A percentile compares a stretch with the other conserved stretches of the same genome.
phyloP scores from a whole-genome alignment of 495 filamentous ascomycete genomes.

The Talaromyces ruber region DNA sequence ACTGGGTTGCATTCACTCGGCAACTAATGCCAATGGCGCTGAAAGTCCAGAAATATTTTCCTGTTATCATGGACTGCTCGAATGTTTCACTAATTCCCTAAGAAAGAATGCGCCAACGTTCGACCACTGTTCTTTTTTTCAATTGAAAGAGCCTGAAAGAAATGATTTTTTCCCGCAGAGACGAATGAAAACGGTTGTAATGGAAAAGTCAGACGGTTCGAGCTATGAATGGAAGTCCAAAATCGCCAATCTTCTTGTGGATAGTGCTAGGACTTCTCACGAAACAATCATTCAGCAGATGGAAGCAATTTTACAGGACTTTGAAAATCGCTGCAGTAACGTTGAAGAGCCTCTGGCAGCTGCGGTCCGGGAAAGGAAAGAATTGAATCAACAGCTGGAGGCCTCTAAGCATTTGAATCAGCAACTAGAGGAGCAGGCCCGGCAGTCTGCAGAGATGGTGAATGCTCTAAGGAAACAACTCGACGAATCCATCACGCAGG shows the following conservation, averaged over 20 bases:
- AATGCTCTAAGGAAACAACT: background rate
- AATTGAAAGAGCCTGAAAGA: background rate
- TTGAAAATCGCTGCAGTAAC: constrained; percentile 44
- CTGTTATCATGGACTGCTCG: constrained; percentile 8
- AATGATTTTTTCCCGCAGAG: background rate
- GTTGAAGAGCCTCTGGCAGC: constrained; percentile 39
- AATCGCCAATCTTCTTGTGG: constrained; percentile 25
- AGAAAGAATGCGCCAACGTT: background rate
- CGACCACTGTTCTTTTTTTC: background rate
- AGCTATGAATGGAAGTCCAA: constrained; percentile 37
- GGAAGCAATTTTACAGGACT: constrained; percentile 42
- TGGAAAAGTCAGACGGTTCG: background rate
- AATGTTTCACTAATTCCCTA: constrained; percentile 4
- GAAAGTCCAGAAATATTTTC: constrained; percentile 8
- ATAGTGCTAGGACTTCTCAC: constrained; percentile 24
- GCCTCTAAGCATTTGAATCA: constrained; percentile 17
- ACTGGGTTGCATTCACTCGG: background rate
- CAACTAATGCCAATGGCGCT: background rate
- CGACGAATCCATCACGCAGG: constrained; percentile 8
- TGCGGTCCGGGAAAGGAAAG: constrained; percentile 34
- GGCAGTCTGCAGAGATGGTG: background rate
- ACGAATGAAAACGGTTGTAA: background rate
- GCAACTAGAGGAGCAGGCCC: constrained; percentile 15
- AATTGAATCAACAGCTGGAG: constrained; percentile 19
- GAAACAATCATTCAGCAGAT: constrained; percentile 37